A percentile compares a stretch with the other conserved stretches of the same genome.
Evolutionary conservation across 129 eudicot species (phyloP).

Genomic region (Saussurea involucrata): DNA sequence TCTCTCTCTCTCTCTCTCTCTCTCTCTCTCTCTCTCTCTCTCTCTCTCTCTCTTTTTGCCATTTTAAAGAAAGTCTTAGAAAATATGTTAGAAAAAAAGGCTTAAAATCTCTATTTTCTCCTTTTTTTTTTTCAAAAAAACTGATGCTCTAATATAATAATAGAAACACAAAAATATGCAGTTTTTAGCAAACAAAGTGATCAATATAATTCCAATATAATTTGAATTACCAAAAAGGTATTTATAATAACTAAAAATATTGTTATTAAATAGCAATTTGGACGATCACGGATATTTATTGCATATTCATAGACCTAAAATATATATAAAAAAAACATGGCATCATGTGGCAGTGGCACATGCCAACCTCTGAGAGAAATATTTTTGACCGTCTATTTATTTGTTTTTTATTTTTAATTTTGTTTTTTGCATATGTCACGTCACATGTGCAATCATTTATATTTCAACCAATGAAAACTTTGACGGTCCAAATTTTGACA

Average conservation of each 20-base stretch:
- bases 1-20: no score
- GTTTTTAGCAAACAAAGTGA: no score
- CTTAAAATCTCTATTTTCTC: no score
- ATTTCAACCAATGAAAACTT: not conserved
- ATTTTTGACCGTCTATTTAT: not conserved
- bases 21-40: no score
- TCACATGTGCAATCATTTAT: slow-evolving; percentile 1
- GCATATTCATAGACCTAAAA: no score
- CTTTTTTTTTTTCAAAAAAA: no score
- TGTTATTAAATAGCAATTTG: not conserved
- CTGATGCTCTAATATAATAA: no score
- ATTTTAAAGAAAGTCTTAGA: no score
- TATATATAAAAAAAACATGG: not conserved
- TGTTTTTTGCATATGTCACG: not conserved
- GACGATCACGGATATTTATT: not conserved
- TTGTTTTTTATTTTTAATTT: not conserved
- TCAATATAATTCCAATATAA: not conserved
- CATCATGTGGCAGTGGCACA: not conserved
- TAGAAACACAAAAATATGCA: no score
- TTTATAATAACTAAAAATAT: no score
- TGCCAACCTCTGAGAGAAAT: not conserved
- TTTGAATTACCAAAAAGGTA: not conserved
- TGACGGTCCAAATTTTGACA: not conserved
- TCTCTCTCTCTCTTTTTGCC: no score
- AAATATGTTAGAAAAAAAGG: no score